Evolutionary conservation across 225 moss, liverwort and hornwort genomes (phyloP).

Genomic region (Bryoerythrophyllum caledonicum): DNA sequence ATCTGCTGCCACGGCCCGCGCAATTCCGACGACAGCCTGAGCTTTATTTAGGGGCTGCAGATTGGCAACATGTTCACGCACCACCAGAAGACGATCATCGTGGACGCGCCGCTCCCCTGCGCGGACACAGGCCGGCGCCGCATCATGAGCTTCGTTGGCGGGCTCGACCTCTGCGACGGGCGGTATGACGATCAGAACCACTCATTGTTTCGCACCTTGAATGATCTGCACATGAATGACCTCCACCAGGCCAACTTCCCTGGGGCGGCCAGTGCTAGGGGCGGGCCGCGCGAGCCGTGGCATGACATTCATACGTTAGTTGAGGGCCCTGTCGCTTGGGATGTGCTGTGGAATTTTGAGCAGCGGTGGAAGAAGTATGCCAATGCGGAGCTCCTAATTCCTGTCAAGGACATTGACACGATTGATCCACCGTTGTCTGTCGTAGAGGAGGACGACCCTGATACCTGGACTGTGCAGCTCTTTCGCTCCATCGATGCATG

Average conservation of each 20-base stretch:
- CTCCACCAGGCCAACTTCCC: conserved; percentile 79
- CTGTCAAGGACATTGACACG: conserved; percentile 36
- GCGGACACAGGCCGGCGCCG: conserved; percentile 47
- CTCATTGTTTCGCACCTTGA: conserved; percentile 61
- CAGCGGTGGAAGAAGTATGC: conserved; percentile 79
- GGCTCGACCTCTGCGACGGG: conserved; percentile 82
- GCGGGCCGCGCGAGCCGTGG: conserved; percentile 91
- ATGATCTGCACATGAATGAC: conserved; percentile 49
- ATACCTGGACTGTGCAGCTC: conserved; percentile 81
- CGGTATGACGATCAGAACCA: conserved; percentile 81
- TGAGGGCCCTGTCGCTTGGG: conserved; percentile 82
- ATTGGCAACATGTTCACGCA: conserved; percentile 90
- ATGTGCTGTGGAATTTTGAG: conserved; percentile 83
- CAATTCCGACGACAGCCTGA: conserved; percentile 68
- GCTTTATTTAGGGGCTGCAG: conserved; percentile 54
- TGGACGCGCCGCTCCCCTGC: conserved; percentile 66
- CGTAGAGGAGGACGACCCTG: conserved; percentile 53
- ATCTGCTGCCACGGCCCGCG: no score
- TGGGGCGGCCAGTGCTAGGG: conserved; percentile 32
- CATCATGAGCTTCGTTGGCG: conserved; percentile 75
- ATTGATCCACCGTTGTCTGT: conserved; percentile 66
- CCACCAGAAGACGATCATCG: conserved; percentile 76
- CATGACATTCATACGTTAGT: conserved; percentile 76
- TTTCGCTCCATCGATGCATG: conserved; percentile 93
- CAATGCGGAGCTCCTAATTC: no score